A percentile compares a stretch with the other conserved stretches of the same genome.
Evolutionary conservation across 306 rosid genomes (phyloP).

Genomic region (Senna siamea): DNA sequence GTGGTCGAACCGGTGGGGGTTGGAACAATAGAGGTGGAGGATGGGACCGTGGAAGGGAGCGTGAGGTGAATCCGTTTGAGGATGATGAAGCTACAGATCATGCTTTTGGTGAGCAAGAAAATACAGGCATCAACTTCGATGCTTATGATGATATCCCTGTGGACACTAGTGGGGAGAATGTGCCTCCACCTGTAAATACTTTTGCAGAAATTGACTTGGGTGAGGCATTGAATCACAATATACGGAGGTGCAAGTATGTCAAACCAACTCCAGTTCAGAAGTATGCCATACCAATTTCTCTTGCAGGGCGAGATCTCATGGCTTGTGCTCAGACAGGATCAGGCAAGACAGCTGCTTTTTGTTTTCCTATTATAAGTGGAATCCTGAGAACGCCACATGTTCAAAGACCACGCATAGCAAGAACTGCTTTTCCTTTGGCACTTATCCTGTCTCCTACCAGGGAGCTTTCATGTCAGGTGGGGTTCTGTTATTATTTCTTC

Average conservation of each 20-base stretch:
- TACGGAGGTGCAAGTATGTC: slow-evolving; percentile 43
- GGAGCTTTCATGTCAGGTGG: slow-evolving; percentile 30
- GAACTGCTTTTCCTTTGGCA: slow-evolving; percentile 24
- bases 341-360: slow-evolving; percentile 69
- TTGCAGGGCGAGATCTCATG: slow-evolving; percentile 60
- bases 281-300: slow-evolving; percentile 38
- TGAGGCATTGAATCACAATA: slow-evolving; percentile 20
- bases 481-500: background rate
- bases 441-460: slow-evolving; percentile 28
- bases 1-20: slow-evolving; percentile 26
- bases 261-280: slow-evolving; percentile 70
- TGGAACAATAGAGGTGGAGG: slow-evolving; percentile 23
- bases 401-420: slow-evolving; percentile 17
- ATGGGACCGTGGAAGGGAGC: slow-evolving; percentile 30
- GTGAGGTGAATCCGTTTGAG: slow-evolving; percentile 25
- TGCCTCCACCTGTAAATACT: slow-evolving; percentile 24
- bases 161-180: slow-evolving; percentile 28
- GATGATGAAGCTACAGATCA: slow-evolving; percentile 19
- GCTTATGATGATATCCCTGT: slow-evolving; percentile 32
- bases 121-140: slow-evolving; percentile 11
- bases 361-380: slow-evolving; percentile 62
- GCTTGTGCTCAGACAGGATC: slow-evolving; percentile 72
- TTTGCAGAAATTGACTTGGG: slow-evolving; percentile 25
- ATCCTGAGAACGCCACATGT: slow-evolving; percentile 13
- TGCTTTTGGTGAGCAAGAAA: slow-evolving; percentile 19